These are phyloP conservation scores for Dipteronia sinensis DNA, from an alignment of 345 rosid species.

Conservation along the genomic window DNA sequence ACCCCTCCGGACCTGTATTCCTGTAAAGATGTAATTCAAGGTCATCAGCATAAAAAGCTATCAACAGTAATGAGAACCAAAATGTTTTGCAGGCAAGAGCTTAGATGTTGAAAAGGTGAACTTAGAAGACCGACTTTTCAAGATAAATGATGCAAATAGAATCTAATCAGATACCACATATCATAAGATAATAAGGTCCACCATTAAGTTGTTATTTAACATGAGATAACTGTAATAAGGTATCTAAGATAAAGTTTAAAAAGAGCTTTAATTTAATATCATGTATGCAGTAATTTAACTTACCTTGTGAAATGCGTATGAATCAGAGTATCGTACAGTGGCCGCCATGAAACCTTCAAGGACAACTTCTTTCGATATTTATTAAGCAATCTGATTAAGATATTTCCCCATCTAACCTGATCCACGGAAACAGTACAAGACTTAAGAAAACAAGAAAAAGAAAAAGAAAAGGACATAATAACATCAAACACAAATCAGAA, in stretches of 20 bases:
- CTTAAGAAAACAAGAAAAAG: constrained; percentile 16
- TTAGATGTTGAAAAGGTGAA: neutral
- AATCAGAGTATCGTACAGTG: constrained; percentile 82
- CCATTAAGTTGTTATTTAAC: neutral
- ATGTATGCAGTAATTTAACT: constrained; percentile 18
- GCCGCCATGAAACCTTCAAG: constrained; percentile 84
- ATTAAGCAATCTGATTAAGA: constrained; percentile 75
- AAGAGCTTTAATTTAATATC: neutral
- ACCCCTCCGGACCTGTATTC: constrained; percentile 97
- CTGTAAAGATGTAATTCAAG: constrained; percentile 39
- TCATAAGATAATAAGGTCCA: neutral
- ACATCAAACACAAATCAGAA: constrained; percentile 17
- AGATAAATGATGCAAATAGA: neutral
- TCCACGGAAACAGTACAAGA: constrained; percentile 24
- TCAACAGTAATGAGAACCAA: neutral
- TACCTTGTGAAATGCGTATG: constrained; percentile 90
- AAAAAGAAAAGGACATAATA: neutral
- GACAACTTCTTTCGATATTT: constrained; percentile 75
- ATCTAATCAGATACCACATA: neutral
- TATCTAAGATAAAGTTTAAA: constrained; percentile 7
- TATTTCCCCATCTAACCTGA: constrained; percentile 97
- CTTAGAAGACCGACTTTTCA: neutral
- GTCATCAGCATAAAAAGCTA: neutral
- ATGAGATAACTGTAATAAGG: neutral
- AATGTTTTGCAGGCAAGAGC: neutral